Conservation (phyloP, 192 early-diverging fungal species). For the Backusella sp. region DNA sequence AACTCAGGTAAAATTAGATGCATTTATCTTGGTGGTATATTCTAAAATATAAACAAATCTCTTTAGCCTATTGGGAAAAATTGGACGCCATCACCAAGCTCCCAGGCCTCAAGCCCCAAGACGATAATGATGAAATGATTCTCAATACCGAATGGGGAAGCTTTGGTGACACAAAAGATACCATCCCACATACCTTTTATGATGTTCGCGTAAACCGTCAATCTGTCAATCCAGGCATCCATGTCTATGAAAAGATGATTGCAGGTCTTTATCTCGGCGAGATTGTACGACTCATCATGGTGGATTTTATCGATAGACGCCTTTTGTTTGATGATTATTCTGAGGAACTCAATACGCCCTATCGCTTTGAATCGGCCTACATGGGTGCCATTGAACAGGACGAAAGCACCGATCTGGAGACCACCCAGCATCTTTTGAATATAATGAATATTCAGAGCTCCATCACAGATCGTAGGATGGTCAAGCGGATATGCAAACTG, state of each 20-base stretch:
- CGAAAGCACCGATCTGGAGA: slow-evolving; percentile 57
- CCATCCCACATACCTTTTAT: slow-evolving; percentile 79
- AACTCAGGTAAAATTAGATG: slow-evolving; percentile 56
- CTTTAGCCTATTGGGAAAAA: slow-evolving; percentile 80
- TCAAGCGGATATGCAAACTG: slow-evolving; percentile 74
- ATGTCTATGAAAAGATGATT: slow-evolving; percentile 92
- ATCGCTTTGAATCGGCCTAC: slow-evolving; percentile 74
- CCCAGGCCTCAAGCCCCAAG: slow-evolving; percentile 37
- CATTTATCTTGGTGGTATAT: no score
- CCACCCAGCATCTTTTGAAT: slow-evolving; percentile 74
- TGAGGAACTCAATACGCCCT: slow-evolving; percentile 59
- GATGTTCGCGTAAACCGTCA: slow-evolving; percentile 78
- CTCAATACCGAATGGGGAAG: slow-evolving; percentile 97
- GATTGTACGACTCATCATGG: slow-evolving; percentile 69
- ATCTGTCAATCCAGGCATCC: slow-evolving; percentile 74
- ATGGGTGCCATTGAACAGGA: slow-evolving; percentile 73
- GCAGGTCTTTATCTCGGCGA: slow-evolving; percentile 94
- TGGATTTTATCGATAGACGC: slow-evolving; percentile 79
- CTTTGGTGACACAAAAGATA: slow-evolving; percentile 73
- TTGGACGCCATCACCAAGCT: slow-evolving; percentile 70
- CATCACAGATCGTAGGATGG: slow-evolving; percentile 74
- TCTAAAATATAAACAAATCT: no score
- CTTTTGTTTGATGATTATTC: slow-evolving; percentile 69
- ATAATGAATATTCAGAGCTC: slow-evolving; percentile 67
- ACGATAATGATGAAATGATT: slow-evolving; percentile 65